Evolutionary conservation across 192 early-diverging fungal genomes (phyloP).

Genomic region (Gaertneriomyces semiglobifer): DNA sequence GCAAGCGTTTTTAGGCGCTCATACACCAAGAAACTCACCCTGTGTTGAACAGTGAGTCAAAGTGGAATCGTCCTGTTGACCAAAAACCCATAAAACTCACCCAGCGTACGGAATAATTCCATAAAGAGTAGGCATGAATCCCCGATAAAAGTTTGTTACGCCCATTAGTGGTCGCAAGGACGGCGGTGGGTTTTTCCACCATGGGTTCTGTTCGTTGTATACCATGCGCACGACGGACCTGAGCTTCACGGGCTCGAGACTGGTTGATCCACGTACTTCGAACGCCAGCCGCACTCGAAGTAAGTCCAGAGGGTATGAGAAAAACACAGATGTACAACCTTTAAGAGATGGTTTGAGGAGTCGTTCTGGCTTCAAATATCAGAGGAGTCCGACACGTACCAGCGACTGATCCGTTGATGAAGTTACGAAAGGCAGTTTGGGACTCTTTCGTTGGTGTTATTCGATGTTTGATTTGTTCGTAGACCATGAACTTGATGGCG

Average conservation of each 20-base stretch:
- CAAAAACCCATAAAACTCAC: conserved; percentile 1
- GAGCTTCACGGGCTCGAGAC: conserved; percentile 14
- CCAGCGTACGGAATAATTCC: conserved; percentile 98
- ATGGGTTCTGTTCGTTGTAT: conserved; percentile 67
- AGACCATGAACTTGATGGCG: conserved; percentile 94
- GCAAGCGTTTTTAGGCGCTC: conserved; percentile 44
- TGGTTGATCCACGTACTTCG: conserved; percentile 52
- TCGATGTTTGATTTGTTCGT: conserved; percentile 77
- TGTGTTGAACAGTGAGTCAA: not conserved
- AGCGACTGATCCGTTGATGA: conserved; percentile 76
- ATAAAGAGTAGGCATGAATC: conserved; percentile 79
- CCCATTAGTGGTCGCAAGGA: conserved; percentile 23
- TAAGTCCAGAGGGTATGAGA: conserved; percentile 92
- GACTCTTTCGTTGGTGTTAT: conserved; percentile 64
- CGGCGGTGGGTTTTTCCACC: conserved; percentile 7
- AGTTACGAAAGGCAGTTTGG: conserved; percentile 67
- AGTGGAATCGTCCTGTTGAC: not conserved
- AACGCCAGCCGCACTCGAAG: conserved; percentile 92
- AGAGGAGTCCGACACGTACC: conserved; percentile 29
- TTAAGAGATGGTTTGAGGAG: not conserved
- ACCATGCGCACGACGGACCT: conserved; percentile 52
- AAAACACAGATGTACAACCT: conserved; percentile 83
- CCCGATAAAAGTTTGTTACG: conserved; percentile 89
- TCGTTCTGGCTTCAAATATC: not conserved
- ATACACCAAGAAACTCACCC: conserved; percentile 87